Conservation (phyloP, 768 basidiomycete species). For the Suillus fuscotomentosus region DNA sequence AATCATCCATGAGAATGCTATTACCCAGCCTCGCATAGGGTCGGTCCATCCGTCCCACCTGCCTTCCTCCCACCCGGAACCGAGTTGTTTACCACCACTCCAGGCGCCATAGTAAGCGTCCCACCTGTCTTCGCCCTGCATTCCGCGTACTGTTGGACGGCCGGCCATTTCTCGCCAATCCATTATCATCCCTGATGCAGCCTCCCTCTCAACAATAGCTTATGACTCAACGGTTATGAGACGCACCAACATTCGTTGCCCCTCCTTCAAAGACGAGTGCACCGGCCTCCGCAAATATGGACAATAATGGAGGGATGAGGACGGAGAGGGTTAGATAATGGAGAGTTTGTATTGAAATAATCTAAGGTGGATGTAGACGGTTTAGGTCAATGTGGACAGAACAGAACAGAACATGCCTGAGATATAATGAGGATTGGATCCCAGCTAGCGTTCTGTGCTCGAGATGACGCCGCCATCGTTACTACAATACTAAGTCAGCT, state of each 20-base stretch:
- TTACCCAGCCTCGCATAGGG: slow-evolving; percentile 84
- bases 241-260: slow-evolving; percentile 72
- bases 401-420: slow-evolving; percentile 50
- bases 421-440: slow-evolving; percentile 87
- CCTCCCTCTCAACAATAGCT: slow-evolving; percentile 3
- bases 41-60: slow-evolving; percentile 73
- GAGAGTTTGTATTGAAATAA: slow-evolving; percentile 87
- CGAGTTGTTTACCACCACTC: slow-evolving; percentile 78
- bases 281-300: slow-evolving; percentile 68
- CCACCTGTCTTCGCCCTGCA: slow-evolving; percentile 67
- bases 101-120: slow-evolving; percentile 69
- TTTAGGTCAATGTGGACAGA: slow-evolving; percentile 1
- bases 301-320: slow-evolving; percentile 77
- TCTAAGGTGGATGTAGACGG: slow-evolving; percentile 45
- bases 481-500: background rate
- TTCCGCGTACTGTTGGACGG: slow-evolving; percentile 66
- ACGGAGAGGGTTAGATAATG: slow-evolving; percentile 91
- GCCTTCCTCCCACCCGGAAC: slow-evolving; percentile 46
- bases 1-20: slow-evolving; percentile 82
- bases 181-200: slow-evolving; percentile 76
- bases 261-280: slow-evolving; percentile 76
- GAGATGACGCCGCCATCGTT: slow-evolving; percentile 34
- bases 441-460: slow-evolving; percentile 59
- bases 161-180: slow-evolving; percentile 98
- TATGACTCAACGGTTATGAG: background rate